Percentiles rank a stretch among this genome's conserved stretches.
Conservation (phyloP, 306 rosid genomes). For the Senna tora region DNA sequence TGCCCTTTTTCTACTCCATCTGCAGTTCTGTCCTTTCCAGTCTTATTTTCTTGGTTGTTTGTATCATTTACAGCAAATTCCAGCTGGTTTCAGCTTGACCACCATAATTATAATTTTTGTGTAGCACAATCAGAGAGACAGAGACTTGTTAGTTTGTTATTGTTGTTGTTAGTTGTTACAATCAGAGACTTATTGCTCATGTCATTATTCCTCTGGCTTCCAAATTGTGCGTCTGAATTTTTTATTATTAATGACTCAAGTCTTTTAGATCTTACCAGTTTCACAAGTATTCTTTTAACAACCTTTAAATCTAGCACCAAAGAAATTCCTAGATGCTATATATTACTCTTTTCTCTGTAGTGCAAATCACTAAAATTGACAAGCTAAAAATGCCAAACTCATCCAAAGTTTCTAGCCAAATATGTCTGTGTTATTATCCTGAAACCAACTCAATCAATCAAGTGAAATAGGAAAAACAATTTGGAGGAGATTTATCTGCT, state of each 20-base stretch:
- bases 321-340: too few species aligned
- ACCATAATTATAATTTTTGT: conserved; percentile 8
- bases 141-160: too few species aligned
- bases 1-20: conserved; percentile 1
- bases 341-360: too few species aligned
- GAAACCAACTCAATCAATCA: conserved; percentile 29
- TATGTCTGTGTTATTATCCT: conserved; percentile 3
- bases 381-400: conserved; percentile 11
- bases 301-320: too few species aligned
- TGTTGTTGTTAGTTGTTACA: too few species aligned
- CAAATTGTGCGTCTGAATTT: too few species aligned
- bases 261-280: too few species aligned
- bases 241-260: too few species aligned
- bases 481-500: neutral
- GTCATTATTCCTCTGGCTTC: conserved; percentile 6
- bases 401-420: conserved; percentile 5
- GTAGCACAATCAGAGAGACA: conserved; percentile 7
- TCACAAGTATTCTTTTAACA: too few species aligned
- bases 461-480: conserved; percentile 1
- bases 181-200: conserved; percentile 16
- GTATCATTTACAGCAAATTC: conserved; percentile 3
- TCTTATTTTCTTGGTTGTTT: conserved; percentile 4
- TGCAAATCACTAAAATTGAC: neutral
- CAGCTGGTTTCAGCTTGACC: conserved; percentile 14
- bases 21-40: conserved; percentile 7